Percentiles rank a stretch among this genome's conserved stretches.
Conservation (phyloP, 2,329 filamentous ascomycete genomes). For the Botryotinia convoluta region DNA sequence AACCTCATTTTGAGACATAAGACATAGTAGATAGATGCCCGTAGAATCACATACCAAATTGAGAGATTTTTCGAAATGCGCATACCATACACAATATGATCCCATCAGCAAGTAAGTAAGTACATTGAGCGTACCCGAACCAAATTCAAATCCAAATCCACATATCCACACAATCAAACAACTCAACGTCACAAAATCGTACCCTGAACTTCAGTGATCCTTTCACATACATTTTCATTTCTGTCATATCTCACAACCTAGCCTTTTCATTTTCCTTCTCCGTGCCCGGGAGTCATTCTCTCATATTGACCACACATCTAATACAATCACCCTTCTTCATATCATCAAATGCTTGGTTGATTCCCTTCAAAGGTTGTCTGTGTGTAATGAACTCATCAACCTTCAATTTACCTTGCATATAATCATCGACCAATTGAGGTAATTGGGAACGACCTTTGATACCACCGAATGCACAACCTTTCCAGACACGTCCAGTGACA, state of each 20-base stretch:
- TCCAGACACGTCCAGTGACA: constrained; percentile 96
- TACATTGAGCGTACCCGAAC: not conserved
- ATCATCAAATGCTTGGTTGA: constrained; percentile 85
- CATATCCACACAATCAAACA: not conserved
- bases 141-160: not conserved
- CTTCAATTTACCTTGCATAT: constrained; percentile 86
- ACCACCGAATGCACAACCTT: constrained; percentile 94
- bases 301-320: constrained; percentile 79
- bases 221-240: constrained; percentile 2
- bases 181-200: not conserved
- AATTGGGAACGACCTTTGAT: constrained; percentile 97
- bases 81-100: not conserved
- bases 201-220: not conserved
- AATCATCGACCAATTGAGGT: constrained; percentile 81
- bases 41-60: not conserved
- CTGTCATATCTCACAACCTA: not conserved
- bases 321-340: constrained; percentile 99
- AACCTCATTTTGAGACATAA: too few species aligned
- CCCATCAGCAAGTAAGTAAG: not conserved
- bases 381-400: constrained; percentile 99
- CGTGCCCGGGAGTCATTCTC: constrained; percentile 22
- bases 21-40: not conserved
- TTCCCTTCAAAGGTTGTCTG: constrained; percentile 74
- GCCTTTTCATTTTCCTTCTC: not conserved
- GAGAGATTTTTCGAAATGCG: not conserved